Evolutionary conservation across 345 rosid genomes (phyloP), one percentile per base, ranked within the genome.

Genomic region (Moringa oleifera): DNA sequence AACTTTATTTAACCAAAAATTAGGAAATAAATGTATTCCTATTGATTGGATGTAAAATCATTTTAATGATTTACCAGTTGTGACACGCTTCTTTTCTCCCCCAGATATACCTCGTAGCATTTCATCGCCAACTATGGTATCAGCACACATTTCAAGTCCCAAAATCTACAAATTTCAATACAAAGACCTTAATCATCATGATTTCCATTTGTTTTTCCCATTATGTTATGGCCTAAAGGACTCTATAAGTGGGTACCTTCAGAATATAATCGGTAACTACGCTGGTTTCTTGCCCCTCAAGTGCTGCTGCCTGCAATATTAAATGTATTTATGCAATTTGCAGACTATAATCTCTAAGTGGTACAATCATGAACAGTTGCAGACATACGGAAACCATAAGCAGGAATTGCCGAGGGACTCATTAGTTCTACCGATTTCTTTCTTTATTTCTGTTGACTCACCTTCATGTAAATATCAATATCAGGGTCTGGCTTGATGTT

Each of bases 401-500:
- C 61, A 63, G 31, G 3, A 62, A 59, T 51, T 15, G 46, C 31
- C 58, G 6, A 57, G 36, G 18, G 23, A 21, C 22, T 17, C 21
- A 53, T 46, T 31, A 47, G 37, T 20, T 58, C 55, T 20, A 0
- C 20, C 21, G 46, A 41, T 49, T 59, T 58, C 65, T 15, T 33
- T 56, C 0, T 24, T 18, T 1, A 46, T 1, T 33, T 47, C 16
- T 25, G 18, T 24, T 20, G 13, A 46, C 57, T 58, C 53, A 83
- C 97, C 83, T 90, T 90, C 97, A 90, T 90, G 71, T 62, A 85
- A 58, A 89, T 71, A 70, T 90, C 97, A 73, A 90, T 77, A 69
- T 90, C 95, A 22, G 90, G 86, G 66, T 90, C 95, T n/a, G 97
- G 97, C 63, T 82, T 90, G 76, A 90, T 90, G 60, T 83, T 82